A percentile compares a stretch with the other conserved stretches of the same genome.
Conservation (phyloP, 78 protist species). For the Bodo saltans region DNA sequence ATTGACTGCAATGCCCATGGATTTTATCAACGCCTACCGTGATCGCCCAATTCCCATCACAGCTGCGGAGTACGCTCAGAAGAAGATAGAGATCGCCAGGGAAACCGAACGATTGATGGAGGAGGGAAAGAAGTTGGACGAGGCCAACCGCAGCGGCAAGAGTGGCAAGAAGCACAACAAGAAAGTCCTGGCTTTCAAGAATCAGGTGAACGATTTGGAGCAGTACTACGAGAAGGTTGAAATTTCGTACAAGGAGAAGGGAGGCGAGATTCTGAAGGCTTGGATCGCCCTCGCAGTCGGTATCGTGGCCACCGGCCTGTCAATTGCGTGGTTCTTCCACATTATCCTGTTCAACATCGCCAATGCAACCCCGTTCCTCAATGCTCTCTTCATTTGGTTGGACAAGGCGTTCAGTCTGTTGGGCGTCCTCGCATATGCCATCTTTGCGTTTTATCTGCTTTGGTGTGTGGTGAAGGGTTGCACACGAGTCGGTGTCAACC, state of each 20-base stretch:
- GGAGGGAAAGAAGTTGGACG: slow-evolving; percentile 15
- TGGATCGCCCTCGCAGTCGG: slow-evolving; percentile 45
- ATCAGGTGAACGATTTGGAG: slow-evolving; percentile 60
- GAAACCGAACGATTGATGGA: slow-evolving; percentile 11
- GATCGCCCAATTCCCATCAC: slow-evolving; percentile 56
- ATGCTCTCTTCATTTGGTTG: slow-evolving; percentile 47
- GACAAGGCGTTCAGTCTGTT: slow-evolving; percentile 72
- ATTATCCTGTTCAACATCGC: slow-evolving; percentile 53
- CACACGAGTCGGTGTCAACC: slow-evolving; percentile 68
- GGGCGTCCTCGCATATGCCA: slow-evolving; percentile 63
- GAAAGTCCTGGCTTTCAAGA: slow-evolving; percentile 36
- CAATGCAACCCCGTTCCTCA: slow-evolving; percentile 54
- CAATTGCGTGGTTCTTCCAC: slow-evolving; percentile 72
- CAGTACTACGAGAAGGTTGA: slow-evolving; percentile 43
- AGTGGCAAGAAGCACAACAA: not conserved
- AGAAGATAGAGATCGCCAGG: not conserved
- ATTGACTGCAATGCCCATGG: slow-evolving; percentile 74
- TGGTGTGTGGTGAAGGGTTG: slow-evolving; percentile 68
- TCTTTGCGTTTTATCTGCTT: slow-evolving; percentile 71
- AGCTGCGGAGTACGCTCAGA: not conserved
- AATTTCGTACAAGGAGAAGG: not conserved
- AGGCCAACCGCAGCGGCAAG: not conserved
- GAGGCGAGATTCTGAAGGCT: slow-evolving; percentile 37
- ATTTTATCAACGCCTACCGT: slow-evolving; percentile 47
- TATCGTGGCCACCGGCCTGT: slow-evolving; percentile 36